Conservation (phyloP, 805 yeast genomes). For the Schwanniomyces yamadae region DNA sequence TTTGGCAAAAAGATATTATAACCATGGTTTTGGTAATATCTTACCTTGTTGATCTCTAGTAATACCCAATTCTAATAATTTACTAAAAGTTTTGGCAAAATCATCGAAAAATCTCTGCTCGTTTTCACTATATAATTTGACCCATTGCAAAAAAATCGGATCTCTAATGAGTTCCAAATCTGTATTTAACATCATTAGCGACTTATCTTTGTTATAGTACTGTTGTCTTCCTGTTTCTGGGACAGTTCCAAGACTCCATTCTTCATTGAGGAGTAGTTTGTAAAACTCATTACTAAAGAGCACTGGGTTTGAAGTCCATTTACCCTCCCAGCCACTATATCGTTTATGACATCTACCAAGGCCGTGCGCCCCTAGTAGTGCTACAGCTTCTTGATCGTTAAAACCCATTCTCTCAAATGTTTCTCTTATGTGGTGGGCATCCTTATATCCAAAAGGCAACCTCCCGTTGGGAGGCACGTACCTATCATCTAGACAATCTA, state of each 20-base stretch:
- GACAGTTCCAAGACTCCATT: conserved; percentile 48
- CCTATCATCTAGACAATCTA: conserved; percentile 28
- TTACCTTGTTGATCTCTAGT: conserved; percentile 20
- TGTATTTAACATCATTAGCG: conserved; percentile 83
- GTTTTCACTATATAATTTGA: conserved; percentile 65
- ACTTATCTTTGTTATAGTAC: conserved; percentile 61
- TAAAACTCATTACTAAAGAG: conserved; percentile 73
- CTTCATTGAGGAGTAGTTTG: conserved; percentile 34
- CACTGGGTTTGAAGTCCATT: conserved; percentile 85
- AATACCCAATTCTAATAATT: conserved; percentile 75
- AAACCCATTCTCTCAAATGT: conserved; percentile 56
- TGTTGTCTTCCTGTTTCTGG: conserved; percentile 51
- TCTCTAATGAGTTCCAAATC: conserved; percentile 71
- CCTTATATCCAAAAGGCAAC: conserved; percentile 50
- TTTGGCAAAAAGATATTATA: no score
- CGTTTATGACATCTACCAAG: conserved; percentile 73
- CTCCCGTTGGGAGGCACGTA: conserved; percentile 48
- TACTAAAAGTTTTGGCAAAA: conserved; percentile 66
- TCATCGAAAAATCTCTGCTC: conserved; percentile 59
- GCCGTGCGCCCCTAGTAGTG: conserved; percentile 71
- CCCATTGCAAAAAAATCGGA: conserved; percentile 58
- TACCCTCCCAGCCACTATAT: conserved; percentile 81
- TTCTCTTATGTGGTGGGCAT: conserved; percentile 43
- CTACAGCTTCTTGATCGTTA: conserved; percentile 69
- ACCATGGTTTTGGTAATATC: conserved; percentile 12